Base-by-base conservation (phyloP, 2,329 filamentous ascomycete genomes). In the Penicillium janthinellum region DNA sequence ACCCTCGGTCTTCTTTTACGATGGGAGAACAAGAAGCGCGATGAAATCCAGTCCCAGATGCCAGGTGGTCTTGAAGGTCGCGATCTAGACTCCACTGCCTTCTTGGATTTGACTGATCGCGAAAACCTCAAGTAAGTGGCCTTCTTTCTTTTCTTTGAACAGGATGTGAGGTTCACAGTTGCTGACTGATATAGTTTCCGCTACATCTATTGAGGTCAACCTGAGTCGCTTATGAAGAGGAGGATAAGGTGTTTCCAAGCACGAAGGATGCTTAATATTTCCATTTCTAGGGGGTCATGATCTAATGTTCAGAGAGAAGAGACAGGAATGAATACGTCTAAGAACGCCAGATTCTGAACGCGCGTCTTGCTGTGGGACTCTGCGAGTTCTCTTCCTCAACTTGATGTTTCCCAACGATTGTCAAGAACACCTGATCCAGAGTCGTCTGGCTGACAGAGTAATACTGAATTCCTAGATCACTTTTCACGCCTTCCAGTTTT, bases 391-490 rank as follows among this genome's bases (percentile, higher is more conserved):
- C 92, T 73, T 96, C 91, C 65, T 88, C 81, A 6, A 94, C 84
- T 73, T 92, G 87, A 73, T 96, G 90, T 74, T 87, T 85, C 1
- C 88, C 88, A 0, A 96, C 92, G 71, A 97, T 95, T 28, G 84
- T 84, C 73, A 97, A 76, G 76, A 97, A 97, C 0, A 97, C 92
- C 75, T 96, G 91, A 72, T 97, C 93, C 44, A 97, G 78, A 15
- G 91, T 96, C 17, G 92, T 95, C 25, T 91, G 91, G 59, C 86
- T 90, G 64, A 96, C 91, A 52, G 89, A 92, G 76, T 94, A 97
- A 75, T 96, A 91, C 72, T 91, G 89, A 50, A 96, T 83, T 0
- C 90, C 90, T 31, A 96, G 75, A 4, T 77, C 75, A 20, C 86
- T 79, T 69, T 88, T 90, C 62, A 88, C 82, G 66, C 87, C 85